Base-by-base conservation (phyloP, 345 rosid genomes). In the Schrenkiella parvula region DNA sequence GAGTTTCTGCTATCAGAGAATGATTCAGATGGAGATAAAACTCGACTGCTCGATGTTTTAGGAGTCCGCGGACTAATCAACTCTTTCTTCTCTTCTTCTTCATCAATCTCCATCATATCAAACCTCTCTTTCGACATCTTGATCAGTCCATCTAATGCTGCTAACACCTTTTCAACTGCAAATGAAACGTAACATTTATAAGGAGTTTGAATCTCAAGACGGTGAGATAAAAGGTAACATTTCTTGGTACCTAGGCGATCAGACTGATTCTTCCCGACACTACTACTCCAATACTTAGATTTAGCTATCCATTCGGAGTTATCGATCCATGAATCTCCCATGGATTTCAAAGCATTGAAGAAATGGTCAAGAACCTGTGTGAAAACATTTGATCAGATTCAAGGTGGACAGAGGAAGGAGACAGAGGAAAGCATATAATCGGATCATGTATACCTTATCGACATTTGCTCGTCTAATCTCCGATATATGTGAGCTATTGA, bases 311-410 rank as follows among this genome's bases (percentile, higher is more conserved):
- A 84, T 0, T 82, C 85, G 0, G 80, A 78, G 64, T 78, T 42
- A 58, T 55, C 75, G 64, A 76, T 84, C 93, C 90, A 92, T 2
- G 89, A 81, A 78, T 88, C 90, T 74, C 89, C 93, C 64, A 84
- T 80, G 11, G 84, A 78, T 76, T 73, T 86, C 74, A 92, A 72
- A 43, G 82, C 78, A 59, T 64, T 77, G 37, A 77, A 84, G 53
- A 88, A 89, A 78, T 74, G 72, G 5, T 80, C 64, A 63, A 89
- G 80, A 61, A 86, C 82, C 92, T 90, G 68, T 60, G 51, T 18
- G 46, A 39, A 23, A 64, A 28, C 60, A 25, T 21, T 54, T 52
- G 50, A 32, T 70, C 28, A 55, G 51, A 52, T 23, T 34, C 57
- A 52, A 68, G 48, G 15, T n/a, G n/a, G n/a, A n/a, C n/a, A n/a